Evolutionary conservation across 129 eudicot species (phyloP).

Genomic region (Smallanthus sonchifolius): DNA sequence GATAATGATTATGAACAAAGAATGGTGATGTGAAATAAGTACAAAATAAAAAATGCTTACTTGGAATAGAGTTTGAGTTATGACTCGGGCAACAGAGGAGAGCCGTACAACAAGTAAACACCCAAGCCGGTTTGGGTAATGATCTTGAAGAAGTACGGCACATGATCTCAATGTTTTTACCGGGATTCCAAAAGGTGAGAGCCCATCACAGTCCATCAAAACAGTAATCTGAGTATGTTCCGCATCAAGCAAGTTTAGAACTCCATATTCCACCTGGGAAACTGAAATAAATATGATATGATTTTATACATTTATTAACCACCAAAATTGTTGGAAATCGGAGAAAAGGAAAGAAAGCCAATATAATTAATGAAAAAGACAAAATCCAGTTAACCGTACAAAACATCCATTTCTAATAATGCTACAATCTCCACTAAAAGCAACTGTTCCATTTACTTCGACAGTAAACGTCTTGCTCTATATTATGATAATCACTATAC

Average conservation of each 20-base stretch:
- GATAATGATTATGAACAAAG: neutral
- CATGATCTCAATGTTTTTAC: constrained; percentile 64
- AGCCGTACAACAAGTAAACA: constrained; percentile 58
- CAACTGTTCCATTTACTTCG: neutral
- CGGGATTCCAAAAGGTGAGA: constrained; percentile 73
- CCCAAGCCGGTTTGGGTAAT: constrained; percentile 76
- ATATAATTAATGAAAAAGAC: neutral
- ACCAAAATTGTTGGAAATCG: neutral
- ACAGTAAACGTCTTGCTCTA: neutral
- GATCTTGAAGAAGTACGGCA: constrained; percentile 70
- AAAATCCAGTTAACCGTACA: neutral
- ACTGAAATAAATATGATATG: constrained; percentile 28
- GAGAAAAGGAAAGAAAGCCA: neutral
- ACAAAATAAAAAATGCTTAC: constrained; percentile 29
- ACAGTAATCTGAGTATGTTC: constrained; percentile 63
- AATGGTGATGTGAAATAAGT: neutral
- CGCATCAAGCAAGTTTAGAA: constrained; percentile 46
- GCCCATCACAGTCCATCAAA: constrained; percentile 71
- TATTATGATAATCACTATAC: neutral
- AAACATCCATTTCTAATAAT: neutral
- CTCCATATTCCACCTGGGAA: constrained; percentile 75
- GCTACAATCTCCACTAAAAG: neutral
- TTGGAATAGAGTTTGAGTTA: constrained; percentile 63
- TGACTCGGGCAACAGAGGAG: constrained; percentile 53
- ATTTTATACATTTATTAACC: neutral